A percentile compares a stretch with the other conserved stretches of the same genome.
phyloP scores from a whole-genome alignment of 768 basidiomycete species.

The Boletus coccyginus region DNA sequence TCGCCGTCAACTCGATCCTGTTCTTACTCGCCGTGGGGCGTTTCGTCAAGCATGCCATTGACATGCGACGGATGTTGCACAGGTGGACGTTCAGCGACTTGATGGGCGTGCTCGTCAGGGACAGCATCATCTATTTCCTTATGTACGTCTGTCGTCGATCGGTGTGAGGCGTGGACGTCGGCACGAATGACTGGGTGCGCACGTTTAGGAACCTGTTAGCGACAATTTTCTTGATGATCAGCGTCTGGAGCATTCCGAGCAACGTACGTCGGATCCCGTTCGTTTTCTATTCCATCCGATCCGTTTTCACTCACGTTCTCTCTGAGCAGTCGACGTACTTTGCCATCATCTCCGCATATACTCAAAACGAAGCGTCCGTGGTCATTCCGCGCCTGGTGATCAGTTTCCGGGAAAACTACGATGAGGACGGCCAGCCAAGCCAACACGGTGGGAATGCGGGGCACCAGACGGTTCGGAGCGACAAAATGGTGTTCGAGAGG shows the following conservation, averaged over 20 bases:
- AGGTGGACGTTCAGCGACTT: slow-evolving; percentile 12
- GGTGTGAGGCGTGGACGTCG: too few species aligned
- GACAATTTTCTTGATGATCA: slow-evolving; percentile 16
- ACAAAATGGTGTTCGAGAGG: slow-evolving; percentile 6
- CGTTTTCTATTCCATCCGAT: too few species aligned
- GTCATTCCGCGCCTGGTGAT: slow-evolving; percentile 19
- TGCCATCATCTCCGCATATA: slow-evolving; percentile 15
- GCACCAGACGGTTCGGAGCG: not conserved
- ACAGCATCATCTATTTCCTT: slow-evolving; percentile 19
- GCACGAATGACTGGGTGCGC: not conserved
- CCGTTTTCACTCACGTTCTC: not conserved
- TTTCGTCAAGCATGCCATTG: slow-evolving; percentile 10
- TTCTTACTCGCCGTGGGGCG: slow-evolving; percentile 13
- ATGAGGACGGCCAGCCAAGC: not conserved
- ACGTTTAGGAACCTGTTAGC: slow-evolving; percentile 13
- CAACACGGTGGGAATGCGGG: not conserved
- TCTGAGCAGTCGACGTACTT: slow-evolving; percentile 2
- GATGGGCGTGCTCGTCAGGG: slow-evolving; percentile 14
- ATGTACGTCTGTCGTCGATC: slow-evolving; percentile 10
- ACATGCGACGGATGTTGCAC: slow-evolving; percentile 2
- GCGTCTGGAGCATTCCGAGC: slow-evolving; percentile 10
- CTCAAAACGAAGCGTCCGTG: slow-evolving; percentile 15
- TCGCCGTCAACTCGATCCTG: slow-evolving; percentile 10
- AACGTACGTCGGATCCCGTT: slow-evolving; percentile 2
- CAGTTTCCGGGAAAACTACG: slow-evolving; percentile 19